Evolutionary conservation across 2,329 filamentous ascomycete species (phyloP).

Genomic region (Penicillium sp.): DNA sequence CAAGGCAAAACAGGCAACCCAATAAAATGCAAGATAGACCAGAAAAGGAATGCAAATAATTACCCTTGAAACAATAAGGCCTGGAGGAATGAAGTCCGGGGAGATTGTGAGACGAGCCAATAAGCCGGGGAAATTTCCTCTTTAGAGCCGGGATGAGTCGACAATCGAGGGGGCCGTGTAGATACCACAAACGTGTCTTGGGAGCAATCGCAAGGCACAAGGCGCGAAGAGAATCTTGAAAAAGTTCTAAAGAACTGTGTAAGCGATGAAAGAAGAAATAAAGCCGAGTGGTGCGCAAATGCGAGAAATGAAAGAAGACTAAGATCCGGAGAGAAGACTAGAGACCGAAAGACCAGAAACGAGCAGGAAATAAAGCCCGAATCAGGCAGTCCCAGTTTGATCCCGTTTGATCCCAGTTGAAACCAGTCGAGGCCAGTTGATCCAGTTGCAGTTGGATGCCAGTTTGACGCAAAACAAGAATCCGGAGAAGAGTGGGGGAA

Average conservation of each 20-base stretch:
- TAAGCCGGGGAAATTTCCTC: slow-evolving; percentile 4
- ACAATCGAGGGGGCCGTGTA: slow-evolving; percentile 12
- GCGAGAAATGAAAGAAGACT: not conserved
- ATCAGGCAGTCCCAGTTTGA: slow-evolving; percentile 4
- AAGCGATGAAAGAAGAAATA: slow-evolving; percentile 4
- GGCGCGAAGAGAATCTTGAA: not conserved
- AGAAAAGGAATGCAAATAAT: slow-evolving; percentile 6
- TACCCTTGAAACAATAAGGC: slow-evolving; percentile 6
- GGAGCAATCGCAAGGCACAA: not conserved
- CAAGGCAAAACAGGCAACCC: slow-evolving; percentile 11
- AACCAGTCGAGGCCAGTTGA: not conserved
- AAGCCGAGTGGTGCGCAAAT: not conserved
- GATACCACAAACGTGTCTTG: slow-evolving; percentile 9
- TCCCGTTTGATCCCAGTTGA: not conserved
- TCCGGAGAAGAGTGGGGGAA: slow-evolving; percentile 10
- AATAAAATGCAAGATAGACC: slow-evolving; percentile 3
- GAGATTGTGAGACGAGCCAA: not conserved
- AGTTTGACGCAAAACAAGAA: not conserved
- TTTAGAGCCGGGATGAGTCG: slow-evolving; percentile 13
- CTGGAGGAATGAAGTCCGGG: slow-evolving; percentile 2
- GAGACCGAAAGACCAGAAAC: not conserved
- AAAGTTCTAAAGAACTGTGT: slow-evolving; percentile 5
- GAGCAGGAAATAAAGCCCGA: slow-evolving; percentile 6
- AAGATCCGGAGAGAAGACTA: not conserved
- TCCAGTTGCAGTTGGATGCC: not conserved